Evolutionary conservation across 108 stramenopile species (phyloP).

Genomic region (Seminavis robusta): DNA sequence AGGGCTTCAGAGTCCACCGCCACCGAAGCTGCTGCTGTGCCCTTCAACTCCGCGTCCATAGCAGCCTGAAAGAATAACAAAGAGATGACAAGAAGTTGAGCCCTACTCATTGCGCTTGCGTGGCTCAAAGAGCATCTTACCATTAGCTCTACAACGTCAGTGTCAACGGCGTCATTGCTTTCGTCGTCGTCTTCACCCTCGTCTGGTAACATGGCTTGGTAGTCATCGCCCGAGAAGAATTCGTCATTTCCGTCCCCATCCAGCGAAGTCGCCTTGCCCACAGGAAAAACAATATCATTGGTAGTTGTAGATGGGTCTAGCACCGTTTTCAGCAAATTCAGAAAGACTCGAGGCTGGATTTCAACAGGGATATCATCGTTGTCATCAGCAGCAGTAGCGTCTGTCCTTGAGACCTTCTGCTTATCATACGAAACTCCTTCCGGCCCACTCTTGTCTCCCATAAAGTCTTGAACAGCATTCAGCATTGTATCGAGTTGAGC

Average conservation of each 20-base stretch:
- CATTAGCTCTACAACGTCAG: conserved; percentile 20
- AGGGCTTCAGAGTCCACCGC: conserved; percentile 9
- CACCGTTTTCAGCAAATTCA: conserved; percentile 51
- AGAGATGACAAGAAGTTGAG: not conserved
- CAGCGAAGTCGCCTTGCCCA: too few species aligned
- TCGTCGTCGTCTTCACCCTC: conserved; percentile 34
- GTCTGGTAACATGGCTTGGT: conserved; percentile 23
- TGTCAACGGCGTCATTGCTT: conserved; percentile 10
- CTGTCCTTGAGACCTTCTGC: conserved; percentile 3
- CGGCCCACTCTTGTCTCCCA: conserved; percentile 47
- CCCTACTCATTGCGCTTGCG: not conserved
- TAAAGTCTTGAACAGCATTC: conserved; percentile 43
- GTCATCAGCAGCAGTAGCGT: not conserved
- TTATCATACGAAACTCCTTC: conserved; percentile 41
- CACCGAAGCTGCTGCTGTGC: conserved; percentile 7
- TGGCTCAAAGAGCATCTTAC: conserved; percentile 2
- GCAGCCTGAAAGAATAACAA: conserved; percentile 18
- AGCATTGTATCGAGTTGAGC: too few species aligned
- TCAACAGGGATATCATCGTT: conserved; percentile 6
- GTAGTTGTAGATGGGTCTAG: conserved; percentile 31
- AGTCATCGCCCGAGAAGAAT: conserved; percentile 44
- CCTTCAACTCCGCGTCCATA: conserved; percentile 43
- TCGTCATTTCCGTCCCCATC: conserved; percentile 9
- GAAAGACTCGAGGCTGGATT: conserved; percentile 56
- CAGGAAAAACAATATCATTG: too few species aligned